Evolutionary conservation across 352 stramenopile genomes (phyloP).

Genomic region (Nothophytophthora sp.): DNA sequence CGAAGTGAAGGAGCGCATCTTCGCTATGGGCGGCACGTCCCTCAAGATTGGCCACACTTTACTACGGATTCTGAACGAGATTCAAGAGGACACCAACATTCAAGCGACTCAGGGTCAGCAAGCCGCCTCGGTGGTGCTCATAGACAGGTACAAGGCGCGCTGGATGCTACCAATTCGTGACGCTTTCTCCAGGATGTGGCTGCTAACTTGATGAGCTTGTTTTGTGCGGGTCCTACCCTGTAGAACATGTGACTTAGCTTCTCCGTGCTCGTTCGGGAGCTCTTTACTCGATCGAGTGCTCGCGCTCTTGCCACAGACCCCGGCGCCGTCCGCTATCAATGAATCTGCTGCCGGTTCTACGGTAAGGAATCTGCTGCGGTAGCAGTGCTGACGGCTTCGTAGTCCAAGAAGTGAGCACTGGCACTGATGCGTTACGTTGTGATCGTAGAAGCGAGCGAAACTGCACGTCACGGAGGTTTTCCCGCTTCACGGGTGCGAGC

Average conservation of each 20-base stretch:
- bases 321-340: conserved; percentile 5
- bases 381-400: neutral
- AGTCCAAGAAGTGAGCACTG: neutral
- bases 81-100: conserved; percentile 46
- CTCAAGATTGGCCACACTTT: conserved; percentile 83
- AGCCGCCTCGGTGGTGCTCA: conserved; percentile 56
- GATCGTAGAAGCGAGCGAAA: conserved; percentile 29
- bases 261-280: conserved; percentile 62
- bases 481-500: conserved; percentile 62
- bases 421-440: neutral
- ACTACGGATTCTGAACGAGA: conserved; percentile 58
- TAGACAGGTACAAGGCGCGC: conserved; percentile 55
- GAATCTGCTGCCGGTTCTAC: conserved; percentile 14
- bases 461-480: conserved; percentile 70
- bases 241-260: conserved; percentile 66
- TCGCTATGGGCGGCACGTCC: conserved; percentile 64
- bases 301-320: conserved; percentile 56
- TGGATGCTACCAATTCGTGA: neutral
- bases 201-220: neutral
- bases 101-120: conserved; percentile 40
- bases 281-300: conserved; percentile 76
- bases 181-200: neutral
- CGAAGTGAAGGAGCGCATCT: conserved; percentile 73
- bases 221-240: neutral
- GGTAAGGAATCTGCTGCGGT: conserved; percentile 5